These are phyloP conservation scores for Aureobasidium zeae DNA, from an alignment of 2,329 filamentous ascomycete species.

Conservation along the genomic window DNA sequence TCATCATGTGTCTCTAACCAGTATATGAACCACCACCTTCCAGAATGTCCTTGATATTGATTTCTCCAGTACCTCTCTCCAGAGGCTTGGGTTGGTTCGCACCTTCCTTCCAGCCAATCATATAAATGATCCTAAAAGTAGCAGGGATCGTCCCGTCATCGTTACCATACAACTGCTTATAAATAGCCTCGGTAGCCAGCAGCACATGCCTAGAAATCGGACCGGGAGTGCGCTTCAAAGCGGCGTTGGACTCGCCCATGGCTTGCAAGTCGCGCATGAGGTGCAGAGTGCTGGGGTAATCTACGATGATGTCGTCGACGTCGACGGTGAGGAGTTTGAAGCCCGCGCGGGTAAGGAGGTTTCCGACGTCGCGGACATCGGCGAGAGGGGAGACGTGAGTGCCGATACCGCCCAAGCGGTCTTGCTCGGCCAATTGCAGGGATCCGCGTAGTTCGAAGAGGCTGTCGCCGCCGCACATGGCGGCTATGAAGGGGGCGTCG, in stretches of 20 bases:
- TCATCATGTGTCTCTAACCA: too few species aligned
- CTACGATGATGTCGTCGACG: slow-evolving; percentile 92
- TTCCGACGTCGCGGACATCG: slow-evolving; percentile 84
- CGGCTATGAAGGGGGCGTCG: slow-evolving; percentile 82
- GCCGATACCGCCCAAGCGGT: slow-evolving; percentile 81
- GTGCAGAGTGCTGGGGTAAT: slow-evolving; percentile 82
- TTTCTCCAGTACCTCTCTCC: slow-evolving; percentile 70
- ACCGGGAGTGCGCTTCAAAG: slow-evolving; percentile 74
- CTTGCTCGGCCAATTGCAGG: slow-evolving; percentile 83
- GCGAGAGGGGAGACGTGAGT: slow-evolving; percentile 86
- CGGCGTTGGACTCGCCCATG: slow-evolving; percentile 92
- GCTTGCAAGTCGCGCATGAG: slow-evolving; percentile 90
- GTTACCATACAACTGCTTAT: slow-evolving; percentile 77
- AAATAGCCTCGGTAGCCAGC: slow-evolving; percentile 80
- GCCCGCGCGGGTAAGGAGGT: slow-evolving; percentile 72
- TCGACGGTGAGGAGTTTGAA: slow-evolving; percentile 97
- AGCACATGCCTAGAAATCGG: slow-evolving; percentile 76
- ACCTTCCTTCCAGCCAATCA: slow-evolving; percentile 96
- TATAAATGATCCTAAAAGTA: slow-evolving; percentile 91
- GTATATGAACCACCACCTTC: slow-evolving; percentile 32
- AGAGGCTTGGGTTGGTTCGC: slow-evolving; percentile 70
- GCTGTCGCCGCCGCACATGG: slow-evolving; percentile 93
- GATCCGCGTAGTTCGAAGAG: slow-evolving; percentile 89
- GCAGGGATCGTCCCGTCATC: slow-evolving; percentile 65
- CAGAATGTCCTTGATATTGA: slow-evolving; percentile 79